Conservation (phyloP, 805 yeast species). For the Metschnikowia koreensis region DNA sequence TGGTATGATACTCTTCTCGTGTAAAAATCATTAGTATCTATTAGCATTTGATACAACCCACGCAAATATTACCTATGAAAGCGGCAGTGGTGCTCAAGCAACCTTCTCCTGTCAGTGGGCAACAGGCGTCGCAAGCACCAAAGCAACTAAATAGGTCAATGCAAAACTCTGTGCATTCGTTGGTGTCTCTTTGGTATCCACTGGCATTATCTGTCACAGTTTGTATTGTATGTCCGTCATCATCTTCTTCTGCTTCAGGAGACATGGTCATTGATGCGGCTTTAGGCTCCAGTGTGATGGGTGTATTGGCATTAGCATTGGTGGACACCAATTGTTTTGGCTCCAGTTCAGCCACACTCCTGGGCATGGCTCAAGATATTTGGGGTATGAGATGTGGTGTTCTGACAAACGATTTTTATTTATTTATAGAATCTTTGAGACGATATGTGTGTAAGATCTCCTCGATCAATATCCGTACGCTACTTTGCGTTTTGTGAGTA, state of each 20-base stretch:
- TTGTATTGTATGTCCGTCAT: conserved; percentile 8
- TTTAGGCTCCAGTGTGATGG: conserved; percentile 17
- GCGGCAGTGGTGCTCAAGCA: conserved; percentile 35
- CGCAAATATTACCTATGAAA: conserved; percentile 36
- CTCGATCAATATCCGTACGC: neutral
- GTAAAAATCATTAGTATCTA: neutral
- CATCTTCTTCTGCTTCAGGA: conserved; percentile 7
- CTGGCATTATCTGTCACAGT: conserved; percentile 21
- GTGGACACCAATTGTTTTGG: conserved; percentile 11
- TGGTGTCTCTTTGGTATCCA: conserved; percentile 37
- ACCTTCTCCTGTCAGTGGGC: conserved; percentile 44
- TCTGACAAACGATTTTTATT: neutral
- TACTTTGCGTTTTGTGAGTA: neutral
- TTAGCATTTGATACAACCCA: conserved; percentile 33
- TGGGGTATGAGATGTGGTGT: neutral
- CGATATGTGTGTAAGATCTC: neutral
- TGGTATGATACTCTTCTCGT: too few species aligned
- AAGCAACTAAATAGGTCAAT: conserved; percentile 37
- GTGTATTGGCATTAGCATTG: conserved; percentile 9
- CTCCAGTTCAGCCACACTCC: neutral
- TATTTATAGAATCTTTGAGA: neutral
- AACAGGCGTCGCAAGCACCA: conserved; percentile 39
- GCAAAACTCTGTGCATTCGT: conserved; percentile 44
- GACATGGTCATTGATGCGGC: conserved; percentile 15
- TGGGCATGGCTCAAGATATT: conserved; percentile 5